Conservation (phyloP, 257 asterid species). For the Solanum infundibuliforme region DNA sequence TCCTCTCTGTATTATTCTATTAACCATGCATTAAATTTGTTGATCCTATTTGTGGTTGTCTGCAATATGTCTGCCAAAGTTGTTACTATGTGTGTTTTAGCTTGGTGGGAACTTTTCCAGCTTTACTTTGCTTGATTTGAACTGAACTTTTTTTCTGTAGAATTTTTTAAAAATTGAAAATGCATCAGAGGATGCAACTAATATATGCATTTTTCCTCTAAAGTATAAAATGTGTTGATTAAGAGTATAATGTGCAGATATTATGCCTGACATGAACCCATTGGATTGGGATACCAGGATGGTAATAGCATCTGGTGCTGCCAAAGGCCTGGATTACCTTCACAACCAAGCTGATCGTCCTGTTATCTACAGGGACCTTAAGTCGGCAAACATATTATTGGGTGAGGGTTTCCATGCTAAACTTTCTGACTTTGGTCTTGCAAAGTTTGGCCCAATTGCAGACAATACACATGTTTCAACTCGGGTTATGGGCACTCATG, state of each 20-base stretch:
- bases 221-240: not conserved
- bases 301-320: conserved; percentile 34
- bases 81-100: not conserved
- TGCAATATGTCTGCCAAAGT: not conserved
- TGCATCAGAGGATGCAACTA: not conserved
- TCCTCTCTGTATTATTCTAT: not conserved
- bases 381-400: conserved; percentile 36
- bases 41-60: not conserved
- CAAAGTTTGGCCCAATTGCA: conserved; percentile 31
- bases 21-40: not conserved
- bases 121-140: not conserved
- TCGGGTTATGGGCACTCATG: conserved; percentile 41
- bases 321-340: conserved; percentile 32
- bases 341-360: conserved; percentile 40
- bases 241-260: conserved; percentile 11
- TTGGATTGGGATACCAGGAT: conserved; percentile 39
- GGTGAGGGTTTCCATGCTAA: conserved; percentile 35
- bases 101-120: not conserved
- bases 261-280: conserved; percentile 19
- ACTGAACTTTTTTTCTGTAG: not conserved
- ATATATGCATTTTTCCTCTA: not conserved
- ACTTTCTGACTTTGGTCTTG: conserved; percentile 49
- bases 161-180: not conserved
- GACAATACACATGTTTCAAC: conserved; percentile 39
- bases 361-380: conserved; percentile 39